A percentile compares a stretch with the other conserved stretches of the same genome.
These are phyloP conservation scores for Ogataea degrootiae DNA, from an alignment of 805 yeast species.

Conservation along the genomic window DNA sequence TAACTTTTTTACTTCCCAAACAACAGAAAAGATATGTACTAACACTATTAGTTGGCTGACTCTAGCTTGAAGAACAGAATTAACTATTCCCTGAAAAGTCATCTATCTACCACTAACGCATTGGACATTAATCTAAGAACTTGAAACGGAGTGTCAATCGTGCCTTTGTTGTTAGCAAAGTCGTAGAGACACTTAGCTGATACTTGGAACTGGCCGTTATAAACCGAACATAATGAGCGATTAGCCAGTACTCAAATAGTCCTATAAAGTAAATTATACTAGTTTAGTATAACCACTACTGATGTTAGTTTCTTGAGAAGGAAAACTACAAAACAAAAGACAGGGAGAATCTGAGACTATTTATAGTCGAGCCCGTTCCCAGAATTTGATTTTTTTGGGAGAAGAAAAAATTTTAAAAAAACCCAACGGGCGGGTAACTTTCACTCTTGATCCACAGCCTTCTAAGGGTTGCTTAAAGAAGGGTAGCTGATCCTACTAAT, in stretches of 20 bases:
- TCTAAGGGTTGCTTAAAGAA: no score
- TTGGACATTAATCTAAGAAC: slow-evolving; percentile 54
- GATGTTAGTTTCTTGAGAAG: slow-evolving; percentile 45
- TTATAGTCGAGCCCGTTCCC: slow-evolving; percentile 1
- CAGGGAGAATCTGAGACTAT: slow-evolving; percentile 1
- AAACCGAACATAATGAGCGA: slow-evolving; percentile 36
- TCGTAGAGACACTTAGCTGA: slow-evolving; percentile 70
- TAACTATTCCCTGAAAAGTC: slow-evolving; percentile 23
- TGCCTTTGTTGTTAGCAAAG: slow-evolving; percentile 70
- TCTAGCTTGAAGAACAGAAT: slow-evolving; percentile 25
- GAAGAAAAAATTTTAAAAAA: neutral
- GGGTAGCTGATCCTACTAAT: no score
- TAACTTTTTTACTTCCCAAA: neutral
- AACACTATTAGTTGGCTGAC: slow-evolving; percentile 45
- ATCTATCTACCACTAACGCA: slow-evolving; percentile 34
- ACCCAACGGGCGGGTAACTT: neutral
- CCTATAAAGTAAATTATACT: slow-evolving; percentile 53
- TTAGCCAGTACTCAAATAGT: slow-evolving; percentile 40
- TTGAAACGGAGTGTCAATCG: slow-evolving; percentile 72
- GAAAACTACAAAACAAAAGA: slow-evolving; percentile 2
- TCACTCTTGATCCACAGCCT: no score
- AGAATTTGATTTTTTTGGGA: neutral
- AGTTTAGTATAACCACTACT: slow-evolving; percentile 80
- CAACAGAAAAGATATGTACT: slow-evolving; percentile 35
- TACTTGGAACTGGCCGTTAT: slow-evolving; percentile 23